Base-by-base conservation (phyloP, 169 alveolate genomes). In the Hepatocystis sp. region DNA sequence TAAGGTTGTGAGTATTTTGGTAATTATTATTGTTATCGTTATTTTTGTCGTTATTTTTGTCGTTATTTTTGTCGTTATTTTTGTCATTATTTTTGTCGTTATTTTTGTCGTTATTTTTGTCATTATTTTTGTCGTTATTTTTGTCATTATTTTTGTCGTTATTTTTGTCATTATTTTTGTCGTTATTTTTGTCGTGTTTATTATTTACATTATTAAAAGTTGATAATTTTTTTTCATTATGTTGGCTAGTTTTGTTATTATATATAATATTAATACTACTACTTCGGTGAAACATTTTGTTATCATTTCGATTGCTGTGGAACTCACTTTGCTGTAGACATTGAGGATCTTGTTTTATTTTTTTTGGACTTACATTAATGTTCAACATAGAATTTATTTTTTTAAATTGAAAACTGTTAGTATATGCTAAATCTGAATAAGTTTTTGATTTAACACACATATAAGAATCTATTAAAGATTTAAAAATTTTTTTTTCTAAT, bases 401-500 rank as follows among this genome's bases (percentile, higher is more conserved):
- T 11, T 58, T 76, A 60, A 19, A 58, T 17, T 15, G 19, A n/a
- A 46, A 34, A 23, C 58, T 28, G 46, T 76, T 76, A 15, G 25
- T 42, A 39, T 39, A 42, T 10, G 78, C n/a, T 58, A 58, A 28
- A 47, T 76, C 78, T 42, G 88, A 76, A 28, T 28, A 76, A 32
- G 67, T 76, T 58, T 58, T 76, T 0, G 88, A 58, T 36, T 52
- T 76, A 30, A 58, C 23, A 34, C 78, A 58, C 61, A 76, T 76
- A 64, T 76, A 76, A 15, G 88, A 58, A 58, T 76, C 58, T 0
- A 84, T 39, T 51, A 84, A 64, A 4, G 90, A 68, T n/a, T 68
- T 53, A 36, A 67, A 84, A 15, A 90, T 85, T 58, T 67, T 78
- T 61, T 66, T 53, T 55, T 90, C 93, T 56, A 90, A 61, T 7